A percentile compares a stretch with the other conserved stretches of the same genome.
Evolutionary conservation across 371 early-diverging fungal species (phyloP).

Genomic region (Mortierella sp.): DNA sequence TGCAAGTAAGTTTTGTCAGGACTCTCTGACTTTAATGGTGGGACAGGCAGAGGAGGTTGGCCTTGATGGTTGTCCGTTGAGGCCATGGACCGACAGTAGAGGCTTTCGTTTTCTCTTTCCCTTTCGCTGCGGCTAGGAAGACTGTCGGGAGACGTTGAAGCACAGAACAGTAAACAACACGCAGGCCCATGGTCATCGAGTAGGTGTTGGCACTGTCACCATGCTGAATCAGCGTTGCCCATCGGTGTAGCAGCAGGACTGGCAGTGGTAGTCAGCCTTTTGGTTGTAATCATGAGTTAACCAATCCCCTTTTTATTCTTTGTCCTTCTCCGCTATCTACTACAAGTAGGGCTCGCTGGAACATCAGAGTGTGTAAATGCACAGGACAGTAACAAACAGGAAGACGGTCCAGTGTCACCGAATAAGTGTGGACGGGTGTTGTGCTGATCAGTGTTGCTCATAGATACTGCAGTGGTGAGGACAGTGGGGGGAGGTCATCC

Average conservation of each 20-base stretch:
- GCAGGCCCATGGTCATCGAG: background rate
- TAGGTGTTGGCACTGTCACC: background rate
- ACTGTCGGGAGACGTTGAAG: background rate
- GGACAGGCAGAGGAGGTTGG: background rate
- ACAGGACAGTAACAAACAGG: too few species aligned
- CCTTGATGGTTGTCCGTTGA: constrained; percentile 1
- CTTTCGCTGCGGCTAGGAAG: constrained; percentile 2
- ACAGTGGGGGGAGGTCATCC: background rate
- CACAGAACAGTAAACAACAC: background rate
- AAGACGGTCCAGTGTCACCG: background rate
- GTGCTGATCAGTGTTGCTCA: constrained; percentile 6
- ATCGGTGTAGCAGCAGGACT: background rate
- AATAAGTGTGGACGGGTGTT: background rate
- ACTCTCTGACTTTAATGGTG: background rate
- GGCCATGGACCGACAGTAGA: background rate
- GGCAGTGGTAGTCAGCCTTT: background rate
- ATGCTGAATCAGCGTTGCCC: background rate
- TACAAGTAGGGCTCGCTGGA: too few species aligned
- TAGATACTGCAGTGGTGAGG: background rate
- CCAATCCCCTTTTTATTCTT: too few species aligned
- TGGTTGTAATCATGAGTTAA: too few species aligned
- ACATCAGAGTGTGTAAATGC: too few species aligned
- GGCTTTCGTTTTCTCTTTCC: constrained; percentile 3
- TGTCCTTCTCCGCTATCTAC: too few species aligned
- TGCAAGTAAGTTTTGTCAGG: constrained; percentile 10